Evolutionary conservation across 495 filamentous ascomycete genomes (phyloP).

Genomic region (Penicillium salamii): DNA sequence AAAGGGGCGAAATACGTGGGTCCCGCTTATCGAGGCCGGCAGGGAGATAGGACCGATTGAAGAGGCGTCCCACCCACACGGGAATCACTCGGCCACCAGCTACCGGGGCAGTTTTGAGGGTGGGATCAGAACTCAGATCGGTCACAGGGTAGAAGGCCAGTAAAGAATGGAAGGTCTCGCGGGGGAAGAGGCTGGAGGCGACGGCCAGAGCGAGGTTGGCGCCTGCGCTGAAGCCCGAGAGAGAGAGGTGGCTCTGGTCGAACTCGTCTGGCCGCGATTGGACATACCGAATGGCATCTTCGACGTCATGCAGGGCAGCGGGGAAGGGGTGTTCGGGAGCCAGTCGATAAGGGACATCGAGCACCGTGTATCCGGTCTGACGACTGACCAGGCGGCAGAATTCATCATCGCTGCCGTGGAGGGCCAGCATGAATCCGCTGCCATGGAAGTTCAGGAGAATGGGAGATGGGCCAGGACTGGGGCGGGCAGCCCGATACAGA

Average conservation of each 20-base stretch:
- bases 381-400: conserved; percentile 38
- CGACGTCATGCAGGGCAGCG: conserved; percentile 68
- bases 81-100: conserved; percentile 23
- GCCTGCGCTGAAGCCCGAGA: conserved; percentile 47
- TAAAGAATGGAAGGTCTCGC: conserved; percentile 37
- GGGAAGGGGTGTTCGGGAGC: conserved; percentile 79
- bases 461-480: conserved; percentile 25
- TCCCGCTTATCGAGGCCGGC: conserved; percentile 34
- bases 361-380: conserved; percentile 36
- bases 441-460: conserved; percentile 47
- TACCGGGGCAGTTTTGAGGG: conserved; percentile 25
- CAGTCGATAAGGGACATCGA: conserved; percentile 69
- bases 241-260: conserved; percentile 31
- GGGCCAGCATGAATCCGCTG: conserved; percentile 40
- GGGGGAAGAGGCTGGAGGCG: conserved; percentile 35
- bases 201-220: conserved; percentile 42
- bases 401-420: conserved; percentile 41
- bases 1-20: conserved; percentile 45
- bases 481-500: conserved; percentile 35
- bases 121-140: conserved; percentile 28
- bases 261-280: conserved; percentile 30
- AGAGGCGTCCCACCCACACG: conserved; percentile 23
- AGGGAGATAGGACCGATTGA: conserved; percentile 33
- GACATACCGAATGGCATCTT: conserved; percentile 39
- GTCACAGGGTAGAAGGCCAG: conserved; percentile 41